These are phyloP conservation scores for Hypoxylon lienhwacheense DNA, from an alignment of 495 filamentous ascomycete species.

Conservation along the genomic window DNA sequence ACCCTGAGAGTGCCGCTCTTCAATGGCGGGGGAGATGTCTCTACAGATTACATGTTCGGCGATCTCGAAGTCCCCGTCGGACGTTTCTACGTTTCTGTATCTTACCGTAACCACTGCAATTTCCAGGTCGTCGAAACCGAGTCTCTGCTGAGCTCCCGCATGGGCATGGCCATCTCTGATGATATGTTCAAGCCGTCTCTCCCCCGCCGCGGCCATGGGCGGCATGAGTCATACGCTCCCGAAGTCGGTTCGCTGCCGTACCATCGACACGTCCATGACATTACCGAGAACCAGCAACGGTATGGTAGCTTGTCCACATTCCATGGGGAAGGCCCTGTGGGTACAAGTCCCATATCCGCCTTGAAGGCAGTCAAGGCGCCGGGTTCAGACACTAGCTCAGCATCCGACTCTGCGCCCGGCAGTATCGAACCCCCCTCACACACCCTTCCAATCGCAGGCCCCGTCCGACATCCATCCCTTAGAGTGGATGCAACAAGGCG, in stretches of 20 bases:
- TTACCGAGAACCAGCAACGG: constrained; percentile 71
- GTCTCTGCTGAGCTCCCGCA: constrained; percentile 88
- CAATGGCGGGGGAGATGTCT: constrained; percentile 64
- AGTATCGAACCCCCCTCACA: constrained; percentile 48
- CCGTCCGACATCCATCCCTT: constrained; percentile 42
- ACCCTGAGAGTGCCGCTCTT: constrained; percentile 71
- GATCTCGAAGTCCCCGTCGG: constrained; percentile 84
- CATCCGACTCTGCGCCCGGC: constrained; percentile 62
- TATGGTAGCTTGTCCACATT: constrained; percentile 95
- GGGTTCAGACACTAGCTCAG: constrained; percentile 63
- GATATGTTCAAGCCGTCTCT: constrained; percentile 80
- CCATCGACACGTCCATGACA: constrained; percentile 48
- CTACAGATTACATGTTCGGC: constrained; percentile 76
- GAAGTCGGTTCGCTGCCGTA: constrained; percentile 78
- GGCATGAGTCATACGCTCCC: constrained; percentile 44
- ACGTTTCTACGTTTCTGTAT: constrained; percentile 75
- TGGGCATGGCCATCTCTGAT: constrained; percentile 84
- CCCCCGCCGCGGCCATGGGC: constrained; percentile 41
- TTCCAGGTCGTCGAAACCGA: constrained; percentile 92
- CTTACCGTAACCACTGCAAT: constrained; percentile 83
- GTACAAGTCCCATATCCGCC: constrained; percentile 85
- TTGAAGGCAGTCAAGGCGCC: constrained; percentile 66
- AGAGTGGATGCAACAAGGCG: constrained; percentile 55
- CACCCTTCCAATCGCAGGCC: constrained; percentile 49
- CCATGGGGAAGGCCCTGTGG: constrained; percentile 74